phyloP scores from a whole-genome alignment of 164 flowering plant species.

The Stephania cephalantha region DNA sequence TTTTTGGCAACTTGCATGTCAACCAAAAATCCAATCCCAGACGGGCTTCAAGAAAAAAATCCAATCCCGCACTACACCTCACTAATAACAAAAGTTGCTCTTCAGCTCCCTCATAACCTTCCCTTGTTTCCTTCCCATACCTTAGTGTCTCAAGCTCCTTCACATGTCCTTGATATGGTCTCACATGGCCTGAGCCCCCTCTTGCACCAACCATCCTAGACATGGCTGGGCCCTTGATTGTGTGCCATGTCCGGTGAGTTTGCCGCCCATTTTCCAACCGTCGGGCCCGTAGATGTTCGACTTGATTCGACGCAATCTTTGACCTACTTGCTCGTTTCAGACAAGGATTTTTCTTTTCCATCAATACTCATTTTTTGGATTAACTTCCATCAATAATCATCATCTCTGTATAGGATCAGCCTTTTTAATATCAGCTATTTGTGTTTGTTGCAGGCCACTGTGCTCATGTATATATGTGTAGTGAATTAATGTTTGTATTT shows the following conservation, averaged over 20 bases:
- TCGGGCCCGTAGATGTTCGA: background rate
- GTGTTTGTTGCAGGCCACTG: background rate
- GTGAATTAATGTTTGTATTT: background rate
- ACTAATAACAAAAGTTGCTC: background rate
- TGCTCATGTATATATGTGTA: background rate
- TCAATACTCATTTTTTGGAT: background rate
- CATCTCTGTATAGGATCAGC: too few relatives aligned
- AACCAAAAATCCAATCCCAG: background rate
- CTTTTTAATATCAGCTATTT: background rate
- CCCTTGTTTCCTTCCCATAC: slow-evolving; percentile 12
- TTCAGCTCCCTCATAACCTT: background rate
- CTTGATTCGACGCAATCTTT: background rate
- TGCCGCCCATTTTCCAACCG: background rate
- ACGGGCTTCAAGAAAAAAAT: background rate
- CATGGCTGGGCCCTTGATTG: slow-evolving; percentile 8
- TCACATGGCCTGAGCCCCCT: slow-evolving; percentile 19
- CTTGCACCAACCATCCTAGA: slow-evolving; percentile 10
- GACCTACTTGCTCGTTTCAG: background rate
- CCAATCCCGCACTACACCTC: background rate
- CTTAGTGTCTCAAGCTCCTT: slow-evolving; percentile 7
- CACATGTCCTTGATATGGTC: slow-evolving; percentile 11
- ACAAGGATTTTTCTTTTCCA: background rate
- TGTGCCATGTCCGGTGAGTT: slow-evolving; percentile 3
- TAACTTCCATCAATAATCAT: background rate
- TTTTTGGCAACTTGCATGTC: background rate